These are phyloP conservation scores for Epichloe coenophiala DNA, from an alignment of 2,329 filamentous ascomycete genomes.

Conservation along the genomic window DNA sequence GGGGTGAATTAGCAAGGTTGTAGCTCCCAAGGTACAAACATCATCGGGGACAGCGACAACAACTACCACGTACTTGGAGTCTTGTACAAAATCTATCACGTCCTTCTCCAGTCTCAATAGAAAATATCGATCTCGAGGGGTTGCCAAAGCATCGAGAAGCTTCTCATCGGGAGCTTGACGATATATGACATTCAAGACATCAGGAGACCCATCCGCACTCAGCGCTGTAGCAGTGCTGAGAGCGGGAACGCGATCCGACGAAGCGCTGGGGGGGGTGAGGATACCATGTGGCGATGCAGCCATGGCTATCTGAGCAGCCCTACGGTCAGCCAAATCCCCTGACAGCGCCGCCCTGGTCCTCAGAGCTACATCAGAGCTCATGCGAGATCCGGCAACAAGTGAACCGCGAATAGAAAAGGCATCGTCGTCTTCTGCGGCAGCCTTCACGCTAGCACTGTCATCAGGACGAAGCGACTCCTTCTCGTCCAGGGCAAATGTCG, in stretches of 20 bases:
- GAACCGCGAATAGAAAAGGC: conserved; percentile 65
- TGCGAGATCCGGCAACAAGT: conserved; percentile 59
- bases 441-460: conserved; percentile 87
- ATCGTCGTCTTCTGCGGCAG: conserved; percentile 80
- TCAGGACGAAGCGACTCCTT: conserved; percentile 91
- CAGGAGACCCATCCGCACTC: conserved; percentile 30
- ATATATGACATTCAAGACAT: conserved; percentile 47
- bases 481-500: conserved; percentile 91
- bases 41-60: not conserved
- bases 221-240: conserved; percentile 33
- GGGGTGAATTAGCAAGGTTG: not conserved
- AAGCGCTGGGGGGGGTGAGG: conserved; percentile 42
- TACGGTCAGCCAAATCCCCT: conserved; percentile 40
- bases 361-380: conserved; percentile 65
- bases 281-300: conserved; percentile 33
- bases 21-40: not conserved
- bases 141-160: conserved; percentile 78
- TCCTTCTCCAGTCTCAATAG: conserved; percentile 83
- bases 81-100: conserved; percentile 83
- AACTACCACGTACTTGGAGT: conserved; percentile 53
- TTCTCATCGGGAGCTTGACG: conserved; percentile 84
- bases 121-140: conserved; percentile 76
- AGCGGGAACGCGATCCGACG: conserved; percentile 40
- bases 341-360: conserved; percentile 38
- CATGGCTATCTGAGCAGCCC: conserved; percentile 27